Evolutionary conservation across 2,329 filamentous ascomycete species (phyloP).

Genomic region (Talaromyces pinophilus): DNA sequence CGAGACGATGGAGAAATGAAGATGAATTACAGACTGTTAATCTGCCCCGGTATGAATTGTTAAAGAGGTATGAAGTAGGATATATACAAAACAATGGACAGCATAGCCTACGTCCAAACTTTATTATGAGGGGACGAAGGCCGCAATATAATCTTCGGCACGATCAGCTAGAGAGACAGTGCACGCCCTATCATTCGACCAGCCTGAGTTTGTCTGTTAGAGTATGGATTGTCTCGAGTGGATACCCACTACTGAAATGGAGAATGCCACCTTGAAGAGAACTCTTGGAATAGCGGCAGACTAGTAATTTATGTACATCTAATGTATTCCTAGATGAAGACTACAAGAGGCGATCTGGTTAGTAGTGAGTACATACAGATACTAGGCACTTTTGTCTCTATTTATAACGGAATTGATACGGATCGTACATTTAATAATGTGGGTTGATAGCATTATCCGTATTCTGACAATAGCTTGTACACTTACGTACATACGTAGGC

Average conservation of each 20-base stretch:
- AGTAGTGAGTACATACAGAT: background rate
- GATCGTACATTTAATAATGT: background rate
- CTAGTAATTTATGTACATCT: conserved; percentile 8
- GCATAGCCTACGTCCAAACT: background rate
- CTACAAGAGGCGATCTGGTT: background rate
- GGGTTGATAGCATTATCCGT: background rate
- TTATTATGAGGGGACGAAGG: background rate
- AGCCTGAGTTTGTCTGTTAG: background rate
- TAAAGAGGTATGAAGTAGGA: background rate
- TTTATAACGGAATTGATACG: background rate
- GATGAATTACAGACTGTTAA: background rate
- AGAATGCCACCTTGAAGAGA: conserved; percentile 2
- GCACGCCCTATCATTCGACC: background rate
- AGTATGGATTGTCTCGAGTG: conserved; percentile 1
- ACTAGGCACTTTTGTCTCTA: background rate
- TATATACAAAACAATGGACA: background rate
- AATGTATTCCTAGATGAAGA: conserved; percentile 5
- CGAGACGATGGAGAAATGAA: background rate
- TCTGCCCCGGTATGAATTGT: background rate
- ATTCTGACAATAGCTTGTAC: background rate
- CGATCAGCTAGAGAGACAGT: background rate
- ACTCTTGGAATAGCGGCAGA: background rate
- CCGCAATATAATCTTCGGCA: background rate
- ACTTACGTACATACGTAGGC: background rate
- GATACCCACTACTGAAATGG: conserved; percentile 1